Evolutionary conservation across 306 rosid genomes (phyloP), one percentile per base, ranked within the genome.

Genomic region (Vachellia collinsii): DNA sequence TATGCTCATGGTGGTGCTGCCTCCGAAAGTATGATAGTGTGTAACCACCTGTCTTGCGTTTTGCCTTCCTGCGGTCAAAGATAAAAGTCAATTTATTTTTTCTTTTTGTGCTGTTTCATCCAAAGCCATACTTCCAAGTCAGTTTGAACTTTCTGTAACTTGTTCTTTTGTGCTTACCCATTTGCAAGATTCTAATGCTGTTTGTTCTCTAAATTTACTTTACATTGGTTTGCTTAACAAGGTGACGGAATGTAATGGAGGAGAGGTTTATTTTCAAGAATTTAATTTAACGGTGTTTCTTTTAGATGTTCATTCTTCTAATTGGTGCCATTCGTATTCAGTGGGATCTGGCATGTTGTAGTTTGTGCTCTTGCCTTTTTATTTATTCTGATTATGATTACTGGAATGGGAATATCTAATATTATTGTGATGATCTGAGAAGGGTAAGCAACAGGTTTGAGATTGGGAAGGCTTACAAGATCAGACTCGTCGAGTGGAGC

Each of bases 71-170:
- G 68, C 68, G 7, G 58, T 75, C 69, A 71, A 71, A 72, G 56
- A 16, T 54, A 37, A 58, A 7, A 41, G 69, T 64, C n/a, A 58
- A 78, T 64, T 75, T 78, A 22, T 78, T 72, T 20, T 51, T 63
- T 78, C 75, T 67, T 74, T 46, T 43, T 56, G 16, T 67, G 62
- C 37, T 51, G 46, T 74, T 85, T 77, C 48, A 37, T 58, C 69
- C 69, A 12, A 22, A 38, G 59, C 54, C 43, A 56, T 79, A 70
- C 19, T 58, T 25, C 38, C 7, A 13, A 47, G 58, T 43, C 50
- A 20, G 59, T 8, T 13, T 25, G 43, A 74, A 58, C 17, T 47
- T 41, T 25, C 17, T 34, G 41, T 70, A 43, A 16, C 78, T 66
- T 70, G 53, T 23, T 13, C 65, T 19, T 66, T 3, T 76, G 16